Evolutionary conservation across 2,329 filamentous ascomycete genomes (phyloP).

Genomic region (Beauveria scarabaeidicola): DNA sequence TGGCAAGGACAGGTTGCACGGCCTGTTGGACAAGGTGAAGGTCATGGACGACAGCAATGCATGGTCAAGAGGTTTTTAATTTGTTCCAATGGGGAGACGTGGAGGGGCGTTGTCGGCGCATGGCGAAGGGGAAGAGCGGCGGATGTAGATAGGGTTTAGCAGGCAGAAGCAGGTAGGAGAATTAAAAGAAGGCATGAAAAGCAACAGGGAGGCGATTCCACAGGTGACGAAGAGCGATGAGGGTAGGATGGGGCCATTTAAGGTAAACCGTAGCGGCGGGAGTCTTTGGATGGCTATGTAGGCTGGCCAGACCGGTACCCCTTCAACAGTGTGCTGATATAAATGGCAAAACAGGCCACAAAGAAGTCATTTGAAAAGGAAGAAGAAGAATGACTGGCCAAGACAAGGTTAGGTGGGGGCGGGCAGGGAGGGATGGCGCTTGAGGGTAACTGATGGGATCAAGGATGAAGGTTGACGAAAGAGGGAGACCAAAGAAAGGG

Average conservation of each 20-base stretch:
- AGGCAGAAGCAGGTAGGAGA: constrained; percentile 1
- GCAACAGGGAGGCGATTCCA: neutral
- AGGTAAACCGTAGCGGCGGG: neutral
- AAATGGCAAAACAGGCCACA: constrained; percentile 1
- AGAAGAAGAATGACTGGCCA: neutral
- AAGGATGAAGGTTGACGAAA: neutral
- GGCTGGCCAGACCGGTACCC: neutral
- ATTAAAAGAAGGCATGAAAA: neutral
- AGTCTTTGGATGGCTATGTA: neutral
- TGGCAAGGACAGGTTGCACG: neutral
- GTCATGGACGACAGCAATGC: neutral
- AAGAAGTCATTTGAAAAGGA: neutral
- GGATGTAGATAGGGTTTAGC: neutral
- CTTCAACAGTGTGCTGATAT: neutral
- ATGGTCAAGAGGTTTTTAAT: neutral
- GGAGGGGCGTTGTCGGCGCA: neutral
- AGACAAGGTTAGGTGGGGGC: neutral
- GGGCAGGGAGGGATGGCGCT: neutral
- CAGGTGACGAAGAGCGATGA: neutral
- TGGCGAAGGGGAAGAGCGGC: neutral
- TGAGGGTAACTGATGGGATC: neutral
- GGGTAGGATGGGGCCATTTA: neutral
- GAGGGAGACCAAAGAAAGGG: neutral
- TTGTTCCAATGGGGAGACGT: neutral
- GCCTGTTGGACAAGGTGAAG: constrained; percentile 7